Conservation (phyloP, 257 asterid species). For the Solanum etuberosum region DNA sequence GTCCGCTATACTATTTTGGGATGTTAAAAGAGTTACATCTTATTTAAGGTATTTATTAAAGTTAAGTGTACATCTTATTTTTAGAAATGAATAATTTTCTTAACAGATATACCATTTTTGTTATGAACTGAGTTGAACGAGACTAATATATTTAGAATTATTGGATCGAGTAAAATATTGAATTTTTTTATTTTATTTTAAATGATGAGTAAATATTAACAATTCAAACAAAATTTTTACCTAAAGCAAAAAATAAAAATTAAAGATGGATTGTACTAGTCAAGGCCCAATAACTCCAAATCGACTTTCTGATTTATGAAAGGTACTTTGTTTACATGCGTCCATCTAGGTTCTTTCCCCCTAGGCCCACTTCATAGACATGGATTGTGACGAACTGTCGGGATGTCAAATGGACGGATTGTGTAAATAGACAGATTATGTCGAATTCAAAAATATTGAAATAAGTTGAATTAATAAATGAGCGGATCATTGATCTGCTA, state of each 20-base stretch:
- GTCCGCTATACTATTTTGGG: no score
- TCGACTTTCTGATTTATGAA: not conserved
- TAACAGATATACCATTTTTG: not conserved
- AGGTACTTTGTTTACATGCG: not conserved
- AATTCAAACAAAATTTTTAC: not conserved
- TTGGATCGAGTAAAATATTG: no score
- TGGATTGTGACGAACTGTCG: not conserved
- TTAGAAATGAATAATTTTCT: no score
- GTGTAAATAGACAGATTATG: not conserved
- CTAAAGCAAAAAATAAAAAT: not conserved
- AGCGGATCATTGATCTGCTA: no score
- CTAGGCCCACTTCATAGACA: not conserved
- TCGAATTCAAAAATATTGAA: no score
- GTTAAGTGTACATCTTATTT: no score
- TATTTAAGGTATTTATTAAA: no score
- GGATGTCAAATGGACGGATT: not conserved
- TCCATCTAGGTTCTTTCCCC: not conserved
- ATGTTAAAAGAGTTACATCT: not conserved
- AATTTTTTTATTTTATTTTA: rapidly evolving
- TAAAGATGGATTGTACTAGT: not conserved
- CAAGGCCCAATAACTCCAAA: not conserved
- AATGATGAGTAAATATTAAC: no score
- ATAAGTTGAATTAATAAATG: no score
- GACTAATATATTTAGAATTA: no score
- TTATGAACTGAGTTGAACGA: not conserved